These are phyloP conservation scores for Hymenotorrendiella dingleyae DNA, from an alignment of 2,329 filamentous ascomycete species.

Conservation along the genomic window DNA sequence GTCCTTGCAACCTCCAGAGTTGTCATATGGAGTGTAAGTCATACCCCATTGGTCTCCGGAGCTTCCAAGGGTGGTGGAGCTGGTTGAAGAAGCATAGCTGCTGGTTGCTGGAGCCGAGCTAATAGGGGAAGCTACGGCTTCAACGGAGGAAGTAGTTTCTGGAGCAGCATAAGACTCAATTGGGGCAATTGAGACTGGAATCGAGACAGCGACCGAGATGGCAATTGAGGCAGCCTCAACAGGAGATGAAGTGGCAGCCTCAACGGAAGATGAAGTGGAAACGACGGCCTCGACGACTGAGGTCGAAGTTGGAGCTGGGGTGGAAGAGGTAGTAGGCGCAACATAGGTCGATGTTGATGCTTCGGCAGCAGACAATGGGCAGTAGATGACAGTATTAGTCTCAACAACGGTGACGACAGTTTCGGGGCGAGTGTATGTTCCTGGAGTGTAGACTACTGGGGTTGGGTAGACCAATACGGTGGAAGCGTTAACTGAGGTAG, in stretches of 20 bases:
- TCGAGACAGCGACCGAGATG: constrained; percentile 24
- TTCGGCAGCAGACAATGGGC: constrained; percentile 52
- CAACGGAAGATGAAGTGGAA: constrained; percentile 12
- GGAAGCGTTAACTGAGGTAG: constrained; percentile 50
- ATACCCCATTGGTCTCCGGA: constrained; percentile 54
- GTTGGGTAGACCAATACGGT: constrained; percentile 59
- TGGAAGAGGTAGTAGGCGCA: constrained; percentile 38
- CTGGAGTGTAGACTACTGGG: constrained; percentile 58
- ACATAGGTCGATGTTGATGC: neutral
- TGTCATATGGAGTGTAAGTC: constrained; percentile 72
- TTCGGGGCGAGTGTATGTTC: constrained; percentile 67
- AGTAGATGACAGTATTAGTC: constrained; percentile 63
- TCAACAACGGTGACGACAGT: constrained; percentile 62
- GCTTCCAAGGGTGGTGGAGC: constrained; percentile 18
- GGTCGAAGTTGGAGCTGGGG: constrained; percentile 28
- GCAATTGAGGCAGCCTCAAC: constrained; percentile 24
- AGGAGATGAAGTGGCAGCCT: no score
- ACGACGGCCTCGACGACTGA: constrained; percentile 25
- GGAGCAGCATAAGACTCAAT: no score
- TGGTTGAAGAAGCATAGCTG: constrained; percentile 30
- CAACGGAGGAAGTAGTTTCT: no score
- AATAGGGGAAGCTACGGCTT: constrained; percentile 13
- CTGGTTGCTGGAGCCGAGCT: constrained; percentile 1
- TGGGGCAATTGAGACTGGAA: constrained; percentile 3
- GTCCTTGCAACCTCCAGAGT: constrained; percentile 58